Evolutionary conservation across 495 filamentous ascomycete species (phyloP), one percentile per base, ranked within the genome.

Genomic region (Aeminium ludgeri): DNA sequence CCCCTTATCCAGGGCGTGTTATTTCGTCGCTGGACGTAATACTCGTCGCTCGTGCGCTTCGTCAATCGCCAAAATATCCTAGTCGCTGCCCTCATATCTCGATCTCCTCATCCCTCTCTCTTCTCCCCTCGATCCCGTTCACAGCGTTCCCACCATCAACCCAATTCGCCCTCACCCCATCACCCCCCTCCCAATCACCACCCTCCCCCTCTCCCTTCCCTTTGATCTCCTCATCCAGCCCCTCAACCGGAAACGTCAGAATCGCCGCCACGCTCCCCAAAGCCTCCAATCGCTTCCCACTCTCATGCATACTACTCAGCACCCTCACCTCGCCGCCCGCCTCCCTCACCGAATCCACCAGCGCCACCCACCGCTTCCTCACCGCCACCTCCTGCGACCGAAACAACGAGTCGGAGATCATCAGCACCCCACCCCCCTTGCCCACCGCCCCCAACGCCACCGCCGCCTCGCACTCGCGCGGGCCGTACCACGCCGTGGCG

Each of bases 221-320:
- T 2, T 80, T 74, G 2, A 71, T 69, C 13, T 70, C 70, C 33
- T 79, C 75, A 45, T 85, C 82, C 20, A 86, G 59, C 46, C 81
- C 79, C 30, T 68, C 63, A 18, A 97, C 59, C 1, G 91, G 87
- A 52, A 85, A 97, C 3, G 87, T 94, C 47, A 92, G 63, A 23
- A 96, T 78, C 10, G 86, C 83, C 17, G 86, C 91, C 44, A 97
- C 77, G 5, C 84, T 80, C 1, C 89, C 87, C 43, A 97, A 53
- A 2, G 71, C 75, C 42, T 93, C 87, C 32, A 97, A 61, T 41
- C 85, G 63, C 59, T 79, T 77, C 13, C 89, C 89, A 62, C 89
- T 95, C 64, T 94, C 89, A 58, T 96, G 87, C 52, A 89, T 78
- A 46, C 79, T 85, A 51, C 91, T 96, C 33, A 96, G 59, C 19